Evolutionary conservation across 1,284 basidiomycete species (phyloP).

Genomic region (Apiotrichum mycotoxinovorans): DNA sequence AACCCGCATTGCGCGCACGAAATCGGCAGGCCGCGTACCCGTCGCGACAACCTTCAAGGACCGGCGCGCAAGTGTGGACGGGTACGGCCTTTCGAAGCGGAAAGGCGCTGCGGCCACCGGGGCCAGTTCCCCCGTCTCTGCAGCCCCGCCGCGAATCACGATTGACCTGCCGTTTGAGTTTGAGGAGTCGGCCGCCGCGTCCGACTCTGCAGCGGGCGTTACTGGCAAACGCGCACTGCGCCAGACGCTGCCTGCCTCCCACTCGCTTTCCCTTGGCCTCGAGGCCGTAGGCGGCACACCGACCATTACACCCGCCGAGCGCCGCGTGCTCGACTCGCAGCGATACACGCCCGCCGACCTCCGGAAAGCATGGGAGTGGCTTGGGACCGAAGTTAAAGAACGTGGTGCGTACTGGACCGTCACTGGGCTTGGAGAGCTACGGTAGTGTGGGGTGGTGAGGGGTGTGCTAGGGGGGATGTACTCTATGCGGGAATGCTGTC

Average conservation of each 20-base stretch:
- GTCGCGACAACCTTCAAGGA: background rate
- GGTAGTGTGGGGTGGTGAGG: too few relatives aligned
- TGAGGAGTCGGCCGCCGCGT: background rate
- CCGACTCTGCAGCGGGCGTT: background rate
- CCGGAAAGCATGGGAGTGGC: slow-evolving; percentile 29
- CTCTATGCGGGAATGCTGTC: too few relatives aligned
- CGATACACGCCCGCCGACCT: slow-evolving; percentile 28
- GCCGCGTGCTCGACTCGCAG: slow-evolving; percentile 23
- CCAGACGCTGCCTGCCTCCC: background rate
- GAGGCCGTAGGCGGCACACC: slow-evolving; percentile 28
- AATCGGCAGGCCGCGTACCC: background rate
- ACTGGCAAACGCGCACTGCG: background rate
- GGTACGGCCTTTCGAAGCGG: background rate
- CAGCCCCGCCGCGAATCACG: slow-evolving; percentile 16
- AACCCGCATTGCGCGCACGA: background rate
- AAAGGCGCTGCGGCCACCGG: background rate
- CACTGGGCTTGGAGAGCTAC: too few relatives aligned
- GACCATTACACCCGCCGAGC: slow-evolving; percentile 24
- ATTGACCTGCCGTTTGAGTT: slow-evolving; percentile 20
- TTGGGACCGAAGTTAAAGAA: slow-evolving; percentile 31
- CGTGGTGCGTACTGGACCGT: slow-evolving; percentile 25
- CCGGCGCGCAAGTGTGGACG: background rate
- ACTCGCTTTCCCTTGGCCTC: slow-evolving; percentile 21
- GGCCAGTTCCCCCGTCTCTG: slow-evolving; percentile 1
- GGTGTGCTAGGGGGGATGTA: too few relatives aligned